Conservation (phyloP, 2,329 filamentous ascomycete species). For the Aspergillus unguis region DNA sequence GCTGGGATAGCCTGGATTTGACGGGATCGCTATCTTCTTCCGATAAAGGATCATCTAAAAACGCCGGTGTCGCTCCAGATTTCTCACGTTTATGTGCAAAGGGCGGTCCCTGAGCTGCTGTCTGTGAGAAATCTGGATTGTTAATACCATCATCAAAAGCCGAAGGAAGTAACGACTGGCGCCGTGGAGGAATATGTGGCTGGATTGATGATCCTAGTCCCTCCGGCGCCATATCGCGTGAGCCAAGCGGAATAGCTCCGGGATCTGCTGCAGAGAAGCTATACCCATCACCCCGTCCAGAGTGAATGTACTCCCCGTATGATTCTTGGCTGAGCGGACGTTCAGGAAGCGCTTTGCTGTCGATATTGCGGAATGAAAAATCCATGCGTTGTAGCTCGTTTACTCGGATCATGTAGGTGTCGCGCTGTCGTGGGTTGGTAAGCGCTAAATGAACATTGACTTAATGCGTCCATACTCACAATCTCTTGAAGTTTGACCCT, state of each 20-base stretch:
- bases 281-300: slow-evolving; percentile 36
- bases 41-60: not conserved
- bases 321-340: slow-evolving; percentile 61
- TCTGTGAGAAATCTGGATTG: slow-evolving; percentile 30
- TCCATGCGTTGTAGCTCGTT: slow-evolving; percentile 75
- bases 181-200: slow-evolving; percentile 33
- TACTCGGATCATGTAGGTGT: slow-evolving; percentile 87
- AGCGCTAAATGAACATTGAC: not conserved
- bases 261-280: slow-evolving; percentile 51
- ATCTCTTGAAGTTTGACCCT: slow-evolving; percentile 83
- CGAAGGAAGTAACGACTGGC: slow-evolving; percentile 39
- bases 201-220: slow-evolving; percentile 25
- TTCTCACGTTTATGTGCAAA: not conserved
- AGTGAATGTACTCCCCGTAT: slow-evolving; percentile 42
- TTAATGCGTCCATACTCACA: slow-evolving; percentile 54
- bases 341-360: slow-evolving; percentile 74
- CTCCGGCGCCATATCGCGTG: slow-evolving; percentile 21
- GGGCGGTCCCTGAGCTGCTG: slow-evolving; percentile 12
- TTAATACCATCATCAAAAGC: slow-evolving; percentile 29
- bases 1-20: slow-evolving; percentile 12
- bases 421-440: slow-evolving; percentile 55
- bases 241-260: slow-evolving; percentile 45
- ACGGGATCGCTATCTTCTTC: slow-evolving; percentile 5
- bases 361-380: slow-evolving; percentile 46
- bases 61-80: not conserved